Evolutionary conservation across 306 rosid genomes (phyloP), one percentile per base, ranked within the genome.

Genomic region (Gastrolobium villosum): DNA sequence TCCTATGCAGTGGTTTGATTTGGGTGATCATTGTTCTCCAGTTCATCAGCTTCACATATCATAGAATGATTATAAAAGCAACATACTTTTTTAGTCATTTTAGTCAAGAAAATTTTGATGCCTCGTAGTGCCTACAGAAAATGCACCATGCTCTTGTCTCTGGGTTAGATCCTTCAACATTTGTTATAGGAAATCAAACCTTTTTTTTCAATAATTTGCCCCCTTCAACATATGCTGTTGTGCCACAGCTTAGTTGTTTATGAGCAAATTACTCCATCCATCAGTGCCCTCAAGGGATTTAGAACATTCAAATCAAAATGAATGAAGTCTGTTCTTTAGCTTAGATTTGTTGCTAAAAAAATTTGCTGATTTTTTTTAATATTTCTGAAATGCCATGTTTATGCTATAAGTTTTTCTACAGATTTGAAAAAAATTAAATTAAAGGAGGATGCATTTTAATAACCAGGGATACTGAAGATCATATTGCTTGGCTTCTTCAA

Each of bases 401-500:
- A 46, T 64, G 41, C 34, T 68, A 31, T 9, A 60, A 59, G 56
- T 6, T 74, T 63, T 72, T 41, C 43, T 49, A 76, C 69, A 71
- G 13, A 57, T 49, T 72, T 1, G 26, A 45, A 65, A 73, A 68
- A 34, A 10, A 7, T 5, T 40, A 13, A 54, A 62, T 35, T 52
- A 41, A 52, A 79, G 55, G 44, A 71, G 75, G 46, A 82, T 84
- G 78, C 74, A 11, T 86, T 67, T 62, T 77, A 41, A 70, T 83
- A 75, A 54, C 69, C 84, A 95, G 99, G 92, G 99, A 95, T 89
- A 86, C 99, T 7, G 98, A 95, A 81, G 99, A 95, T 88, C 99
- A 95, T 85, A 95, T 95, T 82, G 84, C 98, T 30, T 95, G 99
- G 99, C 96, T 95, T 84, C 97, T 95, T 85, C 90, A 93, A 87